Base-by-base conservation (phyloP, 352 stramenopile species). In the Pythium brachiatum region DNA sequence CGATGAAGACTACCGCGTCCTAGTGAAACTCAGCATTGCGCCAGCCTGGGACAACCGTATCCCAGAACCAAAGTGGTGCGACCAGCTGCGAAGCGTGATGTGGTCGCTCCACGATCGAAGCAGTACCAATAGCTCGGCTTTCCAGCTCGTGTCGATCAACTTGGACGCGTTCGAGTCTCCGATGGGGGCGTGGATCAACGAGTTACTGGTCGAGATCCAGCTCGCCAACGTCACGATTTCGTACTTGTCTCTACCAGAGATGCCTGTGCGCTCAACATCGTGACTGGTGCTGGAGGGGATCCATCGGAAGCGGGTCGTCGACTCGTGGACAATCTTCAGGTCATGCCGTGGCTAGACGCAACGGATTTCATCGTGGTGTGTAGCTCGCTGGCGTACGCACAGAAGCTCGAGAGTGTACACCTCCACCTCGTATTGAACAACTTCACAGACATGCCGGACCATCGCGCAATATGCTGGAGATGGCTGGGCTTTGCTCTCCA, bases 401-500 rank as follows among this genome's bases (percentile, higher is more conserved):
- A 18, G 1, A 1, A 20, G 7, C 41, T 60, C 2, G 26, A 53
- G 41, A 18, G 27, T 11, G 16, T 60, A 3, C 26, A 60, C 3
- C 16, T 60, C 25, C 51, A 8, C 36, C 52, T 15, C 2, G 8
- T n/a, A 21, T 31, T 18, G 25, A 34, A 34, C n/a, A n/a, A n/a
- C n/a, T n/a, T n/a, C n/a, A n/a, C n/a, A n/a, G n/a, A n/a, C n/a
- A n/a, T n/a, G n/a, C n/a, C n/a, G n/a, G 15, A 4, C 7, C 15
- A 60, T 7, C 23, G 53, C 21, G 39, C 36, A 1, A 7, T 51
- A 0, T 51, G 25, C 20, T 60, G 53, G 53, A 43, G 53, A 8
- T 60, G 53, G 53, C 53, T 60, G 18, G 53, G 53, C 2, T 60
- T 52, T 26, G 53, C 53, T 12, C 53, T 60, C 1, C 18, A 18